phyloP scores from a whole-genome alignment of 2,329 filamentous ascomycete genomes.

The Fusarium decemcellulare region DNA sequence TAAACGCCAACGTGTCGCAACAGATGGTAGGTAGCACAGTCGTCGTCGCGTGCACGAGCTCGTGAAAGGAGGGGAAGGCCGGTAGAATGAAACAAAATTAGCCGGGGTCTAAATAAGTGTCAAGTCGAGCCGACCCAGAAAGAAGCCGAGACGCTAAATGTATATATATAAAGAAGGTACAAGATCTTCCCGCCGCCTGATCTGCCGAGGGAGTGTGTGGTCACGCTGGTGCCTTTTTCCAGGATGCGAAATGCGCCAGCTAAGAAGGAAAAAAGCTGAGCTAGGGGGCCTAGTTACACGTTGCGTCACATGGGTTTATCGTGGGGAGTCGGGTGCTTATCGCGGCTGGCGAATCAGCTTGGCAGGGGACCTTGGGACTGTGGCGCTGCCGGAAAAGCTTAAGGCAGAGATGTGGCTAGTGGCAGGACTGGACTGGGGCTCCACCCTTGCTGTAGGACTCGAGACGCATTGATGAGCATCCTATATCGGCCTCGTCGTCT shows the following conservation, averaged over 20 bases:
- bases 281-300: slow-evolving; percentile 23
- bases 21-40: neutral
- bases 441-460: slow-evolving; percentile 12
- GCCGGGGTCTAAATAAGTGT: neutral
- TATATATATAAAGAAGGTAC: neutral
- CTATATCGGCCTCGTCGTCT: neutral
- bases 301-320: slow-evolving; percentile 39
- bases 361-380: slow-evolving; percentile 8
- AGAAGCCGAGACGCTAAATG: neutral
- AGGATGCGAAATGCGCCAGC: slow-evolving; percentile 1
- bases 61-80: neutral
- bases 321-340: slow-evolving; percentile 16
- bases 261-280: slow-evolving; percentile 5
- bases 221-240: slow-evolving; percentile 31
- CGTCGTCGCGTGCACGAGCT: neutral
- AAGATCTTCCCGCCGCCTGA: slow-evolving; percentile 15
- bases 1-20: too few relatives aligned
- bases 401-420: slow-evolving; percentile 4
- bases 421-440: neutral
- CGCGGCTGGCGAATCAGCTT: slow-evolving; percentile 25
- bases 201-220: slow-evolving; percentile 9
- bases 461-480: slow-evolving; percentile 7
- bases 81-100: neutral
- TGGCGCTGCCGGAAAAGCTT: slow-evolving; percentile 24
- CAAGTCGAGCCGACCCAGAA: neutral